Percentiles rank a stretch among this genome's conserved stretches.
Evolutionary conservation across 352 stramenopile genomes (phyloP).

Genomic region (Pythium guiyangense): DNA sequence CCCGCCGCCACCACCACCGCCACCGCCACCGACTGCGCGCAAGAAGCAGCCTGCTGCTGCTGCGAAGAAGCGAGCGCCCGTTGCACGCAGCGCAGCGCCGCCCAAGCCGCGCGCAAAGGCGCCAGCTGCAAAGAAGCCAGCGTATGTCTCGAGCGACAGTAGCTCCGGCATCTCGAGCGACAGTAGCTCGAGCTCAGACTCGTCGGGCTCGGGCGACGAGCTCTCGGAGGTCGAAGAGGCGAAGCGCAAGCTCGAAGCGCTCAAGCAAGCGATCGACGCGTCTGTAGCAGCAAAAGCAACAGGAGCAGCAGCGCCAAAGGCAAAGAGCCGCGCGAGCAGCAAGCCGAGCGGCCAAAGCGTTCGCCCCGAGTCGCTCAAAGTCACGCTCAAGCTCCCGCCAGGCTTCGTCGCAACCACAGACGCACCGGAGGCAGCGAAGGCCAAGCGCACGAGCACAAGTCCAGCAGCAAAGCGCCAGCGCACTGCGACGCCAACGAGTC

Average conservation of each 20-base stretch:
- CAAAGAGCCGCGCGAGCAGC: constrained; percentile 13
- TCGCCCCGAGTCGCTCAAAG: constrained; percentile 33
- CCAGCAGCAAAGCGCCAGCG: constrained; percentile 32
- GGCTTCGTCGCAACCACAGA: constrained; percentile 32
- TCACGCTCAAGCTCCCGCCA: constrained; percentile 53
- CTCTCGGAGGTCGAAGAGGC: constrained; percentile 23
- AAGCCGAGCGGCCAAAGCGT: constrained; percentile 6
- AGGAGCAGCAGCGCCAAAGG: constrained; percentile 10
- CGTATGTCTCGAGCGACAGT: constrained; percentile 37
- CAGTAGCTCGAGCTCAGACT: constrained; percentile 51
- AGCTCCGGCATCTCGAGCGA: constrained; percentile 34
- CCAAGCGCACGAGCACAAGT: constrained; percentile 36
- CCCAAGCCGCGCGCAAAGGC: constrained; percentile 18
- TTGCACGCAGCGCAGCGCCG: constrained; percentile 7
- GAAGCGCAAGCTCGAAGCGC: constrained; percentile 12
- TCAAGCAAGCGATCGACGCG: constrained; percentile 18
- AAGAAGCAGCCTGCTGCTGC: constrained; percentile 12
- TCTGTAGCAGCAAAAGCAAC: constrained; percentile 14
- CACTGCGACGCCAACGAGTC: constrained; percentile 14
- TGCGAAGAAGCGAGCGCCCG: constrained; percentile 11
- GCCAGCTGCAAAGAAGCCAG: constrained; percentile 18
- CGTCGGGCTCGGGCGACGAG: constrained; percentile 30
- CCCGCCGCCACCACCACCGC: constrained; percentile 12
- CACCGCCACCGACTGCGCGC: constrained; percentile 15
- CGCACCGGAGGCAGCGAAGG: constrained; percentile 18